These are phyloP conservation scores for Lentinula guzmanii DNA, from an alignment of 768 basidiomycete species.

Conservation along the genomic window DNA sequence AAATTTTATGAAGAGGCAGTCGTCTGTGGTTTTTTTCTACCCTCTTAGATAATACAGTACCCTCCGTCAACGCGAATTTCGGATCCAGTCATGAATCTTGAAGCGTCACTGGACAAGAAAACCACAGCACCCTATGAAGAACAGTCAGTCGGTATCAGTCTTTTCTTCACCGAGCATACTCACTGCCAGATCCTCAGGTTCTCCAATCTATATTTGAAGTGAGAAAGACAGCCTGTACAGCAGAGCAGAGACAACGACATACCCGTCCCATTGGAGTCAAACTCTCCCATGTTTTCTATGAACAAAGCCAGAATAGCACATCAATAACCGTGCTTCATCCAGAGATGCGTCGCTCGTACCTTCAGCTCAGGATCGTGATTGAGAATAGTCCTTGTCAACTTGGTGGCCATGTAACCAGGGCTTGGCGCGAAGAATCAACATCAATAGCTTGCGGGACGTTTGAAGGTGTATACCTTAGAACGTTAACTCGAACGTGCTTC, in stretches of 20 bases:
- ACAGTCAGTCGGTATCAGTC: constrained; percentile 1
- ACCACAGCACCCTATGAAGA: constrained; percentile 71
- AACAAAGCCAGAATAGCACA: constrained; percentile 6
- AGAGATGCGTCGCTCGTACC: constrained; percentile 28
- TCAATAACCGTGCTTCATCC: not conserved
- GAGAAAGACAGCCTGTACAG: not conserved
- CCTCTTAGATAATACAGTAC: constrained; percentile 59
- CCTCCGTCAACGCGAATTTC: constrained; percentile 88
- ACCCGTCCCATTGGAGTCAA: constrained; percentile 85
- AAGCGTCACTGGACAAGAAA: constrained; percentile 86
- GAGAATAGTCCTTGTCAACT: constrained; percentile 80
- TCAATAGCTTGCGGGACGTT: not conserved
- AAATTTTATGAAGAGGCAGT: not conserved
- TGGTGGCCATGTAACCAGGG: constrained; percentile 93
- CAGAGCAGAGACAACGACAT: constrained; percentile 18
- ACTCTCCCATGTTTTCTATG: constrained; percentile 75
- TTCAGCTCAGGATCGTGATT: constrained; percentile 70
- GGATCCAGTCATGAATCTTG: constrained; percentile 83
- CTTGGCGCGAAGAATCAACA: constrained; percentile 26
- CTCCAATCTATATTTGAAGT: constrained; percentile 60
- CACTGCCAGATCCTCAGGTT: constrained; percentile 87
- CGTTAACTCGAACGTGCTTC: constrained; percentile 81
- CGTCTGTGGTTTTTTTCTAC: not conserved
- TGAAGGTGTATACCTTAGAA: constrained; percentile 46
- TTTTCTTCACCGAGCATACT: constrained; percentile 14